A percentile compares a stretch with the other conserved stretches of the same genome.
phyloP scores from a whole-genome alignment of 1,139 yeast species.

The Nadsonia commutata region DNA sequence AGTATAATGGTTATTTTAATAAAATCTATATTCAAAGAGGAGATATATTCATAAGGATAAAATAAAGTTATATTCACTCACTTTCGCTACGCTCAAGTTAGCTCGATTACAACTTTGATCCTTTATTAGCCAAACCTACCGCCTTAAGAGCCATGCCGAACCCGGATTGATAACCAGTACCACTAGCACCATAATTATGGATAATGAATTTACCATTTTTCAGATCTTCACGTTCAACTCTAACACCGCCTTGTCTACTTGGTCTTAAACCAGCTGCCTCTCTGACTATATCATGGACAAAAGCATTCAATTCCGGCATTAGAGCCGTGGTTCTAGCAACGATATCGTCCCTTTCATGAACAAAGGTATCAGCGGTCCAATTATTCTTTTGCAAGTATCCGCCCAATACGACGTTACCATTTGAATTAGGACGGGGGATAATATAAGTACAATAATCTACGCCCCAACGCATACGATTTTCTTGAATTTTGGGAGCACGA shows the following conservation, averaged over 20 bases:
- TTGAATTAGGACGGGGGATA: conserved; percentile 52
- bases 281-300: conserved; percentile 31
- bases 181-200: conserved; percentile 69
- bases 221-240: conserved; percentile 38
- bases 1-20: too few species aligned
- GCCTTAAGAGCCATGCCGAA: conserved; percentile 46
- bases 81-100: too few species aligned
- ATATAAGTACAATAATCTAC: conserved; percentile 28
- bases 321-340: conserved; percentile 39
- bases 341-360: conserved; percentile 41
- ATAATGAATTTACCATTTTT: conserved; percentile 27
- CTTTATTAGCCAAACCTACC: too few species aligned
- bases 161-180: conserved; percentile 65
- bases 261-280: conserved; percentile 61
- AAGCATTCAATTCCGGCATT: conserved; percentile 37
- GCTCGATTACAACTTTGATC: too few species aligned
- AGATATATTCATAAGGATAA: too few species aligned
- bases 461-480: conserved; percentile 13
- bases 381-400: conserved; percentile 48
- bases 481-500: conserved; percentile 27
- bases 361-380: conserved; percentile 43
- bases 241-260: conserved; percentile 49
- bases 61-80: too few species aligned
- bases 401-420: conserved; percentile 49
- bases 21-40: too few species aligned